phyloP scores from a whole-genome alignment of 108 stramenopile species.

The Pseudonitzschia multiseries region DNA sequence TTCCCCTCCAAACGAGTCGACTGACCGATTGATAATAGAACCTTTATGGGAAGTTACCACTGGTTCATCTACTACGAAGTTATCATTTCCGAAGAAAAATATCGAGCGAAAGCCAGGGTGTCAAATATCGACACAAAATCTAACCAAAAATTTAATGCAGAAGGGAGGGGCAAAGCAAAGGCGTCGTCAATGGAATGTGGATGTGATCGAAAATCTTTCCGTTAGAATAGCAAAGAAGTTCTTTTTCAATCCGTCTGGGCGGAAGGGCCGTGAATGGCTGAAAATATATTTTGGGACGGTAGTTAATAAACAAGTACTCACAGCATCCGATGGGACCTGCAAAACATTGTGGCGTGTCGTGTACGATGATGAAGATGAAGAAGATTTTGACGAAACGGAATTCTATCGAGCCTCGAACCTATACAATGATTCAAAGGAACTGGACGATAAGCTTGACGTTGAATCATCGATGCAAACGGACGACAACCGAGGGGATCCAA shows the following conservation, averaged over 20 bases:
- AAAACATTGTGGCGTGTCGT: not conserved
- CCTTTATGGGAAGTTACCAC: too few species aligned
- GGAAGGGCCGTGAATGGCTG: not conserved
- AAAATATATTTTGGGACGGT: slow-evolving; percentile 14
- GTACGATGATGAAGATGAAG: slow-evolving; percentile 18
- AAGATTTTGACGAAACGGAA: slow-evolving; percentile 18
- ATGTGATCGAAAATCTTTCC: not conserved
- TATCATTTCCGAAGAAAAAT: too few species aligned
- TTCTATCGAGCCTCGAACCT: slow-evolving; percentile 3
- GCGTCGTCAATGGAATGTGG: not conserved
- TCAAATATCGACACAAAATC: not conserved
- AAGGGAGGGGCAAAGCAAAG: not conserved
- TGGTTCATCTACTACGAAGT: too few species aligned
- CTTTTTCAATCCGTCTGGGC: not conserved
- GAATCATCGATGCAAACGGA: not conserved
- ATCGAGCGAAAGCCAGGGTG: too few species aligned
- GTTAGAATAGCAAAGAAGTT: slow-evolving; percentile 10
- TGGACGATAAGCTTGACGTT: too few species aligned
- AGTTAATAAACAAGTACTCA: not conserved
- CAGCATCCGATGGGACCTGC: not conserved
- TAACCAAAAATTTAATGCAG: not conserved
- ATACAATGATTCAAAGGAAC: slow-evolving; percentile 2
- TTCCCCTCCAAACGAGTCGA: too few species aligned
- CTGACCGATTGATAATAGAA: too few species aligned
- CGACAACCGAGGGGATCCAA: not conserved